Evolutionary conservation across 139 green algal genomes (phyloP).

Genomic region (Yamagishiella unicocca): DNA sequence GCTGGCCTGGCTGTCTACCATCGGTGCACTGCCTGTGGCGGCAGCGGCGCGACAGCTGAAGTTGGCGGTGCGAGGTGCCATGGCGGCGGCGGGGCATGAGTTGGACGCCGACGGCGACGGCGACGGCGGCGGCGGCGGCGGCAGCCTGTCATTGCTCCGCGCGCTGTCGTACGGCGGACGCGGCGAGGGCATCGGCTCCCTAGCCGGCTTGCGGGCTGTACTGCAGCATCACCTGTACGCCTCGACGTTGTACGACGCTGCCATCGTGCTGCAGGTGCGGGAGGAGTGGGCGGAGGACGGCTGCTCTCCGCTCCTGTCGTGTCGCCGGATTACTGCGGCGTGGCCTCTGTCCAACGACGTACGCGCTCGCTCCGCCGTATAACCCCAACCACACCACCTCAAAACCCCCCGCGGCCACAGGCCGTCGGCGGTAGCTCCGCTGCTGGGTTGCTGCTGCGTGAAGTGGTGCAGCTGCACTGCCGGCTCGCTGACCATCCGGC

Average conservation of each 20-base stretch:
- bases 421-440: neutral
- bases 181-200: neutral
- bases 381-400: no score
- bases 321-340: no score
- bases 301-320: no score
- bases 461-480: slow-evolving; percentile 75
- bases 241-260: slow-evolving; percentile 65
- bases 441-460: slow-evolving; percentile 40
- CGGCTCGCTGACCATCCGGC: slow-evolving; percentile 70
- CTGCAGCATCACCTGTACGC: slow-evolving; percentile 70
- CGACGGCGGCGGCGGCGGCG: neutral
- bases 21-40: neutral
- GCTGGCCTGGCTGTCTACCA: slow-evolving; percentile 9
- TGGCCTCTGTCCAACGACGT: no score
- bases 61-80: neutral
- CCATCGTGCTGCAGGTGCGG: slow-evolving; percentile 46
- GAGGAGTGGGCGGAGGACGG: no score
- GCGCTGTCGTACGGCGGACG: slow-evolving; percentile 4
- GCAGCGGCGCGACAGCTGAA: slow-evolving; percentile 20
- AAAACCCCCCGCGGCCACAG: no score
- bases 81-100: neutral
- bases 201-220: slow-evolving; percentile 53
- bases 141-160: slow-evolving; percentile 37
- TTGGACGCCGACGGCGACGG: neutral
- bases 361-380: no score